Evolutionary conservation across 768 basidiomycete genomes (phyloP), one percentile per base, ranked within the genome.

Genomic region (Pleurotus eryngii): DNA sequence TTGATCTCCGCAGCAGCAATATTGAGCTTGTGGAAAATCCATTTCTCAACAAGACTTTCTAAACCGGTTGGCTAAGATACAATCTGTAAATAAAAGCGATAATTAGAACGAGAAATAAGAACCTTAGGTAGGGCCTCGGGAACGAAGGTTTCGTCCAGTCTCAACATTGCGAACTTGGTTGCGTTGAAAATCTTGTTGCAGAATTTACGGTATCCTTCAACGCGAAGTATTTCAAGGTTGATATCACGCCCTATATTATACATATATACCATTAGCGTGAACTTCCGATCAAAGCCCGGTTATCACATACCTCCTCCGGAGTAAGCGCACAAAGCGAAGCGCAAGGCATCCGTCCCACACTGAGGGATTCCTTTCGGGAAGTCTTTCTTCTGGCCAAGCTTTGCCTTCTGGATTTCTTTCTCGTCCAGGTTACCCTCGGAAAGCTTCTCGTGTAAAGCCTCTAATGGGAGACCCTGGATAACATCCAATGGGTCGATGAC

Each of bases 131-230:
- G 75, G 1, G 84, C 74, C 58, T 84, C 77, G 14, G 96, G 94
- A 27, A 88, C 84, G 64, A 97, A 98, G 42, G 78, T 72, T 40
- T 85, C 85, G 57, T 94, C 95, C 30, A 99, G 78, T 75, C 96
- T 96, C 70, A 98, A 84, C 90, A 98, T 94, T n/a, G 95, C 96
- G 65, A 99, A 98, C 72, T 95, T 95, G 48, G 95, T 98, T 1
- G 97, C 97, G 68, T 99, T 99, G 81, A 96, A 98, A 24, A 98
- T 86, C 78, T 98, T 98, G 78, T 99, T 99, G 78, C 97, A 98
- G 79, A 99, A 99, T 73, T 98, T 98, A 72, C 97, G 86, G 72
- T 98, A 98, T 2, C 95, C 97, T 73, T 98, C 95, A 30, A 98
- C 94, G 53, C 95, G 87, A 60, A 93, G 73, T 63, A 99, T 95